Conservation (phyloP, 306 rosid species). For the Ziziphus jujuba region DNA sequence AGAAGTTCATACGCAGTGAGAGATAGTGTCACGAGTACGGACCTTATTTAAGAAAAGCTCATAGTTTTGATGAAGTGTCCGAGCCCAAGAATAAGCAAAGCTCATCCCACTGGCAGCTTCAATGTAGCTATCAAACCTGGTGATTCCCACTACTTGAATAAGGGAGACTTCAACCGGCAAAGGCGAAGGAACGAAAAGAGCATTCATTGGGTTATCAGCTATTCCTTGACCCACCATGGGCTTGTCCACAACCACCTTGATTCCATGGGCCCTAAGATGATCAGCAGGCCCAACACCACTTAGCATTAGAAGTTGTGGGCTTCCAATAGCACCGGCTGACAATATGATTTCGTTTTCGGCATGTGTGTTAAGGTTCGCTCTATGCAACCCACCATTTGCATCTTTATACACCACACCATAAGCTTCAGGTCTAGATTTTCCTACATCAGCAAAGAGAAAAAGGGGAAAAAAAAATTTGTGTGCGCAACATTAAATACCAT, state of each 20-base stretch:
- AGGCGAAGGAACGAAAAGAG: conserved; percentile 62
- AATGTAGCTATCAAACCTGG: conserved; percentile 49
- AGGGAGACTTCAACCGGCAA: conserved; percentile 67
- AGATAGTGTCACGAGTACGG: neutral
- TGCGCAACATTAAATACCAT: too few relatives aligned
- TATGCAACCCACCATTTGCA: conserved; percentile 44
- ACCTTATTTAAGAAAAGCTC: conserved; percentile 52
- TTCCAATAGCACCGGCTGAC: conserved; percentile 78
- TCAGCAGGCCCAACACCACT: conserved; percentile 67
- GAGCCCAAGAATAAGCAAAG: conserved; percentile 41
- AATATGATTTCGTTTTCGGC: conserved; percentile 54
- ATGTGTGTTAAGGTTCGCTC: conserved; percentile 34
- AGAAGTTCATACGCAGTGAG: neutral
- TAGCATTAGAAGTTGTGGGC: conserved; percentile 68
- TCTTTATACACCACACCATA: conserved; percentile 67
- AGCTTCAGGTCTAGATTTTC: conserved; percentile 51
- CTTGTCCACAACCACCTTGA: conserved; percentile 49
- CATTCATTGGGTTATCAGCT: conserved; percentile 80
- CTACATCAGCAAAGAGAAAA: conserved; percentile 22
- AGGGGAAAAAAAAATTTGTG: neutral
- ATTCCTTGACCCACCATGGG: conserved; percentile 70
- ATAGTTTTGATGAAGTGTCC: conserved; percentile 27
- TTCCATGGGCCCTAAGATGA: conserved; percentile 60
- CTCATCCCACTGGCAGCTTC: conserved; percentile 60
- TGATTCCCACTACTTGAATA: conserved; percentile 65